Evolutionary conservation across 495 filamentous ascomycete species (phyloP).

Genomic region (Podospora anserina): DNA sequence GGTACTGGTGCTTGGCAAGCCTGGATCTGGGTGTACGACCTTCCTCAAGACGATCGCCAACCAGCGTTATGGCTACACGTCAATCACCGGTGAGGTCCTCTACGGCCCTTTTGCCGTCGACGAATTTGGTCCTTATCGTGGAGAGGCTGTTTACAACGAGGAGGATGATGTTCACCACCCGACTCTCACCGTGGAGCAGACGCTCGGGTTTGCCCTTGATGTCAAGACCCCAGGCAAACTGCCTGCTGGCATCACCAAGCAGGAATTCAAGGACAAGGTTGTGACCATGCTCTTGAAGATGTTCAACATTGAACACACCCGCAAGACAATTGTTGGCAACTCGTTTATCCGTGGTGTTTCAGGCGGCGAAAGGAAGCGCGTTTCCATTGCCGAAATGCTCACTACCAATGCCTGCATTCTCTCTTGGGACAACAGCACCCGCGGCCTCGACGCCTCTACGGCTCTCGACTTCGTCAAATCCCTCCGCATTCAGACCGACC

Average conservation of each 20-base stretch:
- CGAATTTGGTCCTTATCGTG: slow-evolving; percentile 64
- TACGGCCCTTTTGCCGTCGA: slow-evolving; percentile 68
- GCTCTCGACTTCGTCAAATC: slow-evolving; percentile 72
- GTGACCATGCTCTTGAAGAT: slow-evolving; percentile 71
- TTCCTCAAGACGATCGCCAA: slow-evolving; percentile 85
- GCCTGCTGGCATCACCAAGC: slow-evolving; percentile 60
- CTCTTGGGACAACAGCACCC: slow-evolving; percentile 82
- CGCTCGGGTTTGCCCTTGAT: slow-evolving; percentile 77
- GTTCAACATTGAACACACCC: slow-evolving; percentile 85
- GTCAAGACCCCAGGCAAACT: slow-evolving; percentile 74
- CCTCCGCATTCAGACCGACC: slow-evolving; percentile 70
- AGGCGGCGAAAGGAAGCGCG: slow-evolving; percentile 79
- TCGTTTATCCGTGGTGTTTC: slow-evolving; percentile 79
- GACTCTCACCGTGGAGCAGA: slow-evolving; percentile 79
- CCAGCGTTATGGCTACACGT: slow-evolving; percentile 73
- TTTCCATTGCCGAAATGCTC: slow-evolving; percentile 70
- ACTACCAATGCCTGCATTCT: slow-evolving; percentile 67
- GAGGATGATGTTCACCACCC: slow-evolving; percentile 82
- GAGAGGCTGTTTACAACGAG: slow-evolving; percentile 82
- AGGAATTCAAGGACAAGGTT: slow-evolving; percentile 68
- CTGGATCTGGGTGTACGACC: slow-evolving; percentile 83
- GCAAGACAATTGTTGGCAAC: slow-evolving; percentile 77
- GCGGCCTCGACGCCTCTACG: slow-evolving; percentile 79
- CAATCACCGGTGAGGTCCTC: slow-evolving; percentile 70
- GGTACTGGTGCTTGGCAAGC: slow-evolving; percentile 82